Evolutionary conservation across 1,139 yeast genomes (phyloP), one percentile per base, ranked within the genome.

Genomic region (Insectozyma bohioensis): DNA sequence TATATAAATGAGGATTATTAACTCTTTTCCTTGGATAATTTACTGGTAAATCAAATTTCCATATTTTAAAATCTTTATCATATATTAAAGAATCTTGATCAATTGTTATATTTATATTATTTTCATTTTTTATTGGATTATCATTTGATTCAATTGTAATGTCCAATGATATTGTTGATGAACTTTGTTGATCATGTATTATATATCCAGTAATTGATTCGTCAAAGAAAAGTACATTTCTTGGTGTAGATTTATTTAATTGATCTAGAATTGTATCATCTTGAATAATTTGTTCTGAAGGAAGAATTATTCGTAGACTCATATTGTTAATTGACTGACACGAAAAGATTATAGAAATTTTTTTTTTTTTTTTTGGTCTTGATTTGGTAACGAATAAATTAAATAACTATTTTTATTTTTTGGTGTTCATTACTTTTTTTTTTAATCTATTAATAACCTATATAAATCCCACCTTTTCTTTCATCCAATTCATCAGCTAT

Each of bases 391-490:
- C n/a, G n/a, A n/a, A n/a, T n/a, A n/a, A n/a, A n/a, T n/a, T 16
- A n/a, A n/a, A n/a, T 2, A 5, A n/a, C n/a, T 11, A 15, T 24
- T 24, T 14, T 24, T 24, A 8, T 14, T 24, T 5, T 13, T 14
- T 26, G 10, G n/a, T 11, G 15, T n/a, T n/a, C n/a, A n/a, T n/a
- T n/a, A 21, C 12, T 24, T 24, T 17, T 17, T 26, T 14, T 13
- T 4, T 13, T n/a, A 12, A 17, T 31, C 27, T 30, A 24, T 33
- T 43, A 67, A 42, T 67, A 68, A 5, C 75, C 74, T 21, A 67
- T 56, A 43, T 67, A 69, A 6, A 68, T 46, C 3, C 75, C 75
- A 2, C 75, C 75, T 7, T 53, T 51, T 30, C 72, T 45, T 31
- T 64, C 69, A 24, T 67, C 73, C 24, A 69, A 47, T 29, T 54